Percentiles rank a stretch among this genome's conserved stretches.
phyloP scores from a whole-genome alignment of 2,329 filamentous ascomycete genomes.

The Verticillium longisporum region DNA sequence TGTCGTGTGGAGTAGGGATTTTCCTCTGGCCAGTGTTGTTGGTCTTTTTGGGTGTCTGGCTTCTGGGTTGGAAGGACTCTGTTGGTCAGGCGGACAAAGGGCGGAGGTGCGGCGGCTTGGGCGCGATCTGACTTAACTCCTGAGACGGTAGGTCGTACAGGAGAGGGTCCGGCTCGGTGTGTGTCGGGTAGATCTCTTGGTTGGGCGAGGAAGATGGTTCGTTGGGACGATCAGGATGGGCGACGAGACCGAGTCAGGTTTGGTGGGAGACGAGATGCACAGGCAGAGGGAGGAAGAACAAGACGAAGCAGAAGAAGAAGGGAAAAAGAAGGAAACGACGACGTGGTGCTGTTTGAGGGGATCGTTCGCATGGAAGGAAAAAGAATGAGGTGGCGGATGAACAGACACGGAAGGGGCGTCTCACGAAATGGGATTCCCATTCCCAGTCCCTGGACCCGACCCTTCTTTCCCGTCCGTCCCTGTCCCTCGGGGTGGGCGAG shows the following conservation, averaged over 20 bases:
- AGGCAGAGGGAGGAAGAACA: not conserved
- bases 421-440: not conserved
- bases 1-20: too few species aligned
- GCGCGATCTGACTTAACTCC: not conserved
- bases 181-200: not conserved
- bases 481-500: too few species aligned
- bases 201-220: not conserved
- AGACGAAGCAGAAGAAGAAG: not conserved
- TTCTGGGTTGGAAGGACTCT: not conserved
- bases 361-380: not conserved
- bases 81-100: not conserved
- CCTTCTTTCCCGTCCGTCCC: not conserved
- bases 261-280: not conserved
- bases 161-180: not conserved
- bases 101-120: not conserved
- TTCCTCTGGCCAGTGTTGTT: too few species aligned
- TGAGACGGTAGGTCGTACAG: not conserved
- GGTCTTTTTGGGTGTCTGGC: not conserved
- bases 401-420: not conserved
- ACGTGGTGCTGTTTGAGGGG: not conserved
- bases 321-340: not conserved
- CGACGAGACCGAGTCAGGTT: too few species aligned
- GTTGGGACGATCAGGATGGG: not conserved
- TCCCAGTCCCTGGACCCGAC: not conserved
- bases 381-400: not conserved